Evolutionary conservation across 2,329 filamentous ascomycete species (phyloP).

Genomic region (Diaporthe sp.): DNA sequence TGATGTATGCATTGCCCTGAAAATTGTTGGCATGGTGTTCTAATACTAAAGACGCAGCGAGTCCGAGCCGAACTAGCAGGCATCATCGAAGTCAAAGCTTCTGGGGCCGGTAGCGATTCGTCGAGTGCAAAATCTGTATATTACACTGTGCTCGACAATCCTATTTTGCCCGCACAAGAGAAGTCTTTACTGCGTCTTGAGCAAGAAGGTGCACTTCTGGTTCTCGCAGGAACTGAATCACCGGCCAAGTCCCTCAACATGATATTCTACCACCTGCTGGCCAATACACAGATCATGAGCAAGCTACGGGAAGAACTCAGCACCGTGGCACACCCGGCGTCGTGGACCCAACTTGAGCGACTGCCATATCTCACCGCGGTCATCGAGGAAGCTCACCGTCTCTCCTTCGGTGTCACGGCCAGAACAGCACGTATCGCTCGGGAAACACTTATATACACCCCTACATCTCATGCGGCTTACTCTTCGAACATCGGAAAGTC

Average conservation of each 20-base stretch:
- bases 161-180: conserved; percentile 17
- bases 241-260: conserved; percentile 33
- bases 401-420: conserved; percentile 43
- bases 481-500: conserved; percentile 11
- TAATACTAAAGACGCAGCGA: conserved; percentile 24
- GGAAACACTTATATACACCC: conserved; percentile 32
- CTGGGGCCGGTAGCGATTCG: conserved; percentile 23
- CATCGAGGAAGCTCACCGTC: conserved; percentile 44
- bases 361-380: conserved; percentile 46
- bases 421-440: conserved; percentile 42
- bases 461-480: conserved; percentile 13
- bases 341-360: conserved; percentile 41
- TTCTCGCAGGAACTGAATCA: conserved; percentile 30
- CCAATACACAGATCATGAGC: conserved; percentile 25
- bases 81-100: conserved; percentile 32
- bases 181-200: conserved; percentile 31
- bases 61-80: conserved; percentile 29
- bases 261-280: conserved; percentile 33
- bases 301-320: conserved; percentile 29
- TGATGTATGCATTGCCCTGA: conserved; percentile 18
- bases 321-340: conserved; percentile 17
- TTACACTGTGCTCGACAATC: conserved; percentile 29
- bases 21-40: conserved; percentile 17
- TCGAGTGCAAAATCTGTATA: conserved; percentile 24
- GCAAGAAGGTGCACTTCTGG: conserved; percentile 31